Percentiles rank a stretch among this genome's conserved stretches.
These are phyloP conservation scores for Trichosporon faecale DNA, from an alignment of 1,284 basidiomycete genomes.

Conservation along the genomic window DNA sequence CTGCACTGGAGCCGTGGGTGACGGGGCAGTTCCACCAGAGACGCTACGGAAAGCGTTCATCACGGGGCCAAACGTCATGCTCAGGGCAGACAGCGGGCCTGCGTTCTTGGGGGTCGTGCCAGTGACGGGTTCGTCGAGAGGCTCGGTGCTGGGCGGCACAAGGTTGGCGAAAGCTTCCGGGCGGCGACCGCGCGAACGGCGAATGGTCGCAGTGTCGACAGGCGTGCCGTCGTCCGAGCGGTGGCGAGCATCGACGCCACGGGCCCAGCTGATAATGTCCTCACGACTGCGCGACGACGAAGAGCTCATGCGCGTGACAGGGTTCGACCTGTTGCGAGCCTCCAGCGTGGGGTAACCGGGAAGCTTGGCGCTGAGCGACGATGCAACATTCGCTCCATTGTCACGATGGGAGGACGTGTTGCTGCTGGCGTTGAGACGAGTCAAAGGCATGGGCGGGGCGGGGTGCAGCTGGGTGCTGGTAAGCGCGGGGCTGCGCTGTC, in stretches of 20 bases:
- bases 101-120: conserved; percentile 18
- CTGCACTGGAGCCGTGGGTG: conserved; percentile 1
- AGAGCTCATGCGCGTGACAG: conserved; percentile 40
- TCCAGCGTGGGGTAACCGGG: conserved; percentile 21
- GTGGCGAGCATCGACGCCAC: conserved; percentile 33
- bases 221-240: conserved; percentile 13
- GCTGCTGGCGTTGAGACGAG: not conserved
- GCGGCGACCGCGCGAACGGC: conserved; percentile 13
- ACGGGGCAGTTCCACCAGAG: conserved; percentile 6
- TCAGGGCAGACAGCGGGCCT: conserved; percentile 30
- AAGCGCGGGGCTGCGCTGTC: conserved; percentile 3
- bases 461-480: conserved; percentile 8
- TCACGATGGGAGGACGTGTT: not conserved
- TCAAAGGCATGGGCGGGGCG: conserved; percentile 12
- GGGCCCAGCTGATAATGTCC: conserved; percentile 49
- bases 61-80: conserved; percentile 32
- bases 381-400: not conserved
- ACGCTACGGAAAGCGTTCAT: conserved; percentile 40
- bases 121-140: conserved; percentile 17
- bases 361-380: conserved; percentile 21
- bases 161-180: conserved; percentile 17
- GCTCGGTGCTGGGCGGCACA: conserved; percentile 21
- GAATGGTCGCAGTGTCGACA: conserved; percentile 23
- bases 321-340: conserved; percentile 15
- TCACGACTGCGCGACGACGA: conserved; percentile 46